These are phyloP conservation scores for Rubus idaeus DNA, from an alignment of 306 rosid genomes.

Conservation along the genomic window DNA sequence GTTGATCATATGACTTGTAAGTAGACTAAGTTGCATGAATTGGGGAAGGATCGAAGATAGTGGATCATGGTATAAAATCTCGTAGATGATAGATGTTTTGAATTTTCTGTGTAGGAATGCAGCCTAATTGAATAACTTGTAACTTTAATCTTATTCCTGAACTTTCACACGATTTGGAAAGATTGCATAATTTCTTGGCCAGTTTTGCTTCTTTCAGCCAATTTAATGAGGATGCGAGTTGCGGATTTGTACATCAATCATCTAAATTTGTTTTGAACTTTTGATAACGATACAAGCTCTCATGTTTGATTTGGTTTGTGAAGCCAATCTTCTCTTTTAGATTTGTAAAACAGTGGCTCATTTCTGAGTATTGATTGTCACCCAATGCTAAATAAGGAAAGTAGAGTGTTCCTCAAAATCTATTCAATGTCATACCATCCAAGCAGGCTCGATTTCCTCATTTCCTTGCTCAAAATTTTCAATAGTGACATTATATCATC, in stretches of 20 bases:
- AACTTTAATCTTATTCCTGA: neutral
- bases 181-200: neutral
- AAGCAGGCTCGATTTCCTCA: slow-evolving; percentile 32
- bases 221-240: neutral
- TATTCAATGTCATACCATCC: neutral
- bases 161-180: neutral
- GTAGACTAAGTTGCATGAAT: neutral
- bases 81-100: neutral
- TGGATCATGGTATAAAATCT: neutral
- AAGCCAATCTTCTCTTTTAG: no score
- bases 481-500: slow-evolving; percentile 44
- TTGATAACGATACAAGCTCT: no score
- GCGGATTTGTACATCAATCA: neutral
- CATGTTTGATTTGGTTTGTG: neutral
- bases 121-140: neutral
- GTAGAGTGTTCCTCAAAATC: neutral
- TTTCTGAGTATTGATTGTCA: neutral
- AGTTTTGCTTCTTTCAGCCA: neutral
- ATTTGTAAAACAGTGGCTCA: neutral
- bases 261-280: no score
- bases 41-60: neutral
- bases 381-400: no score
- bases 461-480: slow-evolving; percentile 48
- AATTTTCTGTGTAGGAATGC: neutral
- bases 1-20: neutral